These are phyloP conservation scores for Fomitopsis serialis DNA, from an alignment of 768 basidiomycete species.

Conservation along the genomic window DNA sequence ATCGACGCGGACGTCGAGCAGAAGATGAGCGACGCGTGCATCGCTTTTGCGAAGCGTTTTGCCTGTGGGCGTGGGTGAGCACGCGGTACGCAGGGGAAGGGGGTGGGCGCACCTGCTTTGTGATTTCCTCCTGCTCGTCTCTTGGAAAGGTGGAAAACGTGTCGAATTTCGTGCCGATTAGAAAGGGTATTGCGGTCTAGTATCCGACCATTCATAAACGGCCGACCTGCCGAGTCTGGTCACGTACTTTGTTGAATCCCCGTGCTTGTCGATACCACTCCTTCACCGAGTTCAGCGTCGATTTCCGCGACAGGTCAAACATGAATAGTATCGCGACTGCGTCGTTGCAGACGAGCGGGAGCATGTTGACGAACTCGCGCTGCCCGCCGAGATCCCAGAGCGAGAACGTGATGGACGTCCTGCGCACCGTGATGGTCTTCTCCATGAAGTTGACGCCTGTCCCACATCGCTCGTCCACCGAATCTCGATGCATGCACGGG, in stretches of 20 bases:
- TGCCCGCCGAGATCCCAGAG: conserved; percentile 99
- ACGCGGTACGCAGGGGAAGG: background rate
- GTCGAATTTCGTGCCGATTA: conserved; percentile 99
- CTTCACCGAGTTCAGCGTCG: conserved; percentile 96
- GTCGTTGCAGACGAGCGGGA: conserved; percentile 96
- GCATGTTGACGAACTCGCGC: conserved; percentile 98
- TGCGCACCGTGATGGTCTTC: conserved; percentile 96
- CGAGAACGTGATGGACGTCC: conserved; percentile 98
- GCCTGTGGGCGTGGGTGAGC: conserved; percentile 45
- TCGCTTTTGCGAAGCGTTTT: conserved; percentile 95
- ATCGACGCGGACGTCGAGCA: conserved; percentile 98
- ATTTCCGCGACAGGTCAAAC: conserved; percentile 98
- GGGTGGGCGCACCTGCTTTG: conserved; percentile 69
- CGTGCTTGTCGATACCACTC: conserved; percentile 99
- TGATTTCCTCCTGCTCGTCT: conserved; percentile 99
- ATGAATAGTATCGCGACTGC: conserved; percentile 99
- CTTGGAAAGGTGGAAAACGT: conserved; percentile 91
- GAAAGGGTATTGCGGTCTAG: conserved; percentile 96
- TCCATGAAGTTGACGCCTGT: conserved; percentile 99
- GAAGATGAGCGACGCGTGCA: conserved; percentile 99
- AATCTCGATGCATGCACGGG: too few relatives aligned
- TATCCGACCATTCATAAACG: background rate
- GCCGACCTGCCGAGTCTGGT: too few relatives aligned
- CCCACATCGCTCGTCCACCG: background rate
- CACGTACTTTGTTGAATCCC: conserved; percentile 93